Evolutionary conservation across 2,329 filamentous ascomycete species (phyloP).

Genomic region (Phaeoacremonium minimum): DNA sequence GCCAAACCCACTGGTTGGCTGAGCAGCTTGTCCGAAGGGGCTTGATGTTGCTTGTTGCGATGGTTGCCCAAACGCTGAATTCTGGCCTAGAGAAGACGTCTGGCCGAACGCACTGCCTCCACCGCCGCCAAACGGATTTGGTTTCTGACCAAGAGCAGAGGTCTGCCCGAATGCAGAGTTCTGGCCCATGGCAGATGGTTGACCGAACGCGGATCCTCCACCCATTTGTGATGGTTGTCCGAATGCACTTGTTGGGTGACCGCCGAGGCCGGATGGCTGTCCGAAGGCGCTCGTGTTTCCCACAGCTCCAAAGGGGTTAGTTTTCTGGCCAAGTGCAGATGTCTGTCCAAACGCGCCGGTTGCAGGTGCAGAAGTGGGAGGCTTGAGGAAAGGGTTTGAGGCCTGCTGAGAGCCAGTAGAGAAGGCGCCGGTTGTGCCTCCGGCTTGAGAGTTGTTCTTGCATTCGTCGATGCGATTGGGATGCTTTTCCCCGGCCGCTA

Average conservation of each 20-base stretch:
- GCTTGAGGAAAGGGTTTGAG: conserved; percentile 19
- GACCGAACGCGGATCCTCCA: conserved; percentile 26
- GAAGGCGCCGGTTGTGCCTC: conserved; percentile 41
- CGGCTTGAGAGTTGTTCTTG: conserved; percentile 36
- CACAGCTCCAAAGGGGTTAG: conserved; percentile 36
- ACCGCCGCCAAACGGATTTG: conserved; percentile 27
- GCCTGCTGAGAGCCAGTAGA: conserved; percentile 21
- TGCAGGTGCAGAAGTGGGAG: conserved; percentile 15
- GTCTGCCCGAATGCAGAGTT: conserved; percentile 22
- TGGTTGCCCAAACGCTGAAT: conserved; percentile 25
- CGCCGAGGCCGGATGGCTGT: conserved; percentile 2
- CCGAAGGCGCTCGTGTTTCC: too few species aligned
- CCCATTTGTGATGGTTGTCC: conserved; percentile 16
- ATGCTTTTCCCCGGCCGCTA: conserved; percentile 62
- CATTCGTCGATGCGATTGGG: conserved; percentile 70
- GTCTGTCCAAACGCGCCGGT: conserved; percentile 34
- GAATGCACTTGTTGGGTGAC: conserved; percentile 13
- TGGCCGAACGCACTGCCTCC: conserved; percentile 13
- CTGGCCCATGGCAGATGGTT: conserved; percentile 26
- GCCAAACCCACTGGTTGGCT: conserved; percentile 22
- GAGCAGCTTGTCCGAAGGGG: conserved; percentile 13
- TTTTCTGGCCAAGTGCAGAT: conserved; percentile 22
- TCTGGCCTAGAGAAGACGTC: conserved; percentile 20
- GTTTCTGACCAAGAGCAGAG: conserved; percentile 21
- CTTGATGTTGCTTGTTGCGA: too few species aligned